Conservation (phyloP, 129 eudicot species). For the Scalesia atractyloides region DNA sequence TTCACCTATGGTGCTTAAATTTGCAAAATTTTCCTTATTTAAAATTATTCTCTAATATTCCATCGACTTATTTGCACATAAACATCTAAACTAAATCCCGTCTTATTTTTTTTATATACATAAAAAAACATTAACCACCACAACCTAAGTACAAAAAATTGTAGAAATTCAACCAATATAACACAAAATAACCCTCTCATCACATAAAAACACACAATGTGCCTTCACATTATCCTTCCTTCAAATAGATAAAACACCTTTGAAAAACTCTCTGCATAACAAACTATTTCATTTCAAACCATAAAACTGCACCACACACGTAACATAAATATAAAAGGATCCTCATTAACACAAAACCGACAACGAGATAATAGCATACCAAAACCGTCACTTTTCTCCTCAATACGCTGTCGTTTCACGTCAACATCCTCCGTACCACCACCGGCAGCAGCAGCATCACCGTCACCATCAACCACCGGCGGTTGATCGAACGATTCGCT, state of each 20-base stretch:
- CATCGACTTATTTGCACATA: not conserved
- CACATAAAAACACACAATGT: not conserved
- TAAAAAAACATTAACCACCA: not conserved
- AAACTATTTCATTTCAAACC: not conserved
- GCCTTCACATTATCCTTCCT: not conserved
- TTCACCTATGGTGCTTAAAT: not conserved
- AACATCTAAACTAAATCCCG: not conserved
- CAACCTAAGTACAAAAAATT: not conserved
- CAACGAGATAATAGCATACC: slow-evolving; percentile 37
- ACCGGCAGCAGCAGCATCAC: slow-evolving; percentile 24
- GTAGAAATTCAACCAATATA: not conserved
- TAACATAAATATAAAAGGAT: not conserved
- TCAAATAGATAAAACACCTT: not conserved
- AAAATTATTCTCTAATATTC: not conserved
- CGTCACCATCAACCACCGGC: slow-evolving; percentile 33
- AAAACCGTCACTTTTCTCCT: slow-evolving; percentile 35
- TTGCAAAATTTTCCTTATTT: not conserved
- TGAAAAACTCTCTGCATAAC: not conserved
- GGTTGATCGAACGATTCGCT: slow-evolving; percentile 45
- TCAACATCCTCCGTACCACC: slow-evolving; percentile 48
- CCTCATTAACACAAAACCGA: not conserved
- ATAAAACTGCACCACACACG: not conserved
- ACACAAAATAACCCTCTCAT: not conserved
- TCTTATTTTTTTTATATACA: not conserved
- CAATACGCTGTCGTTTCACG: slow-evolving; percentile 76